Evolutionary conservation across 345 rosid species (phyloP), one percentile per base, ranked within the genome.

Genomic region (Schrenkiella parvula): DNA sequence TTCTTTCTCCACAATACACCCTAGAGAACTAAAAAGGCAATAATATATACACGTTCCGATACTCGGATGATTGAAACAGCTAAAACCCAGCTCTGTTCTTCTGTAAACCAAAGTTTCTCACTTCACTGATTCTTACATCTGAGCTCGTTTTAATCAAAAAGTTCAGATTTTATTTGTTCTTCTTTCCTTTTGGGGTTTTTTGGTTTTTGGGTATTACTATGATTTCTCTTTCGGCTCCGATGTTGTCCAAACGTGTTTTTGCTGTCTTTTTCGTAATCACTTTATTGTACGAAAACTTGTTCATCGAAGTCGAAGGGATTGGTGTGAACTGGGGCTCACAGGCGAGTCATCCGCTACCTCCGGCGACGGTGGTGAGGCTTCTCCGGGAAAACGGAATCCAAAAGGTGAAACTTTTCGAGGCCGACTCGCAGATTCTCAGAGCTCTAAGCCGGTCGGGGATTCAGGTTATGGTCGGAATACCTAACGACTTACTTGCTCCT

Each of bases 311-410:
- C 8, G 71, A 64, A 54, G 88, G 87, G 61, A 70, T 82, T 18
- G 90, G 90, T 44, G 84, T 74, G 50, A 89, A 89, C 81, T 89
- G 96, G 96, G 96, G 96, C n/a, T 84, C 86, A 5, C 86, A 79
- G 66, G 83, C 92, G 35, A 79, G 81, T 0, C 90, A 89, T 65
- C 82, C 83, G 11, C 68, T 87, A 10, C 84, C 84, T 4, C 88
- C 90, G 1, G 74, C 82, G 3, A 82, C 82, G 6, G 84, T 89
- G 43, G 96, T 89, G 26, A 68, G 71, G 66, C 55, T 89, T 65
- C 81, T 89, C 55, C 78, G 26, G 37, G 90, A 87, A 0, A 89
- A 87, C 54, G 90, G 84, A 34, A 66, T 89, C 60, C 82, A 80
- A 68, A 87, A 83, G 44, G 92, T 87, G 41, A 89, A 89, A 78